Conservation (phyloP, 805 yeast genomes). For the Saturnispora diversa region DNA sequence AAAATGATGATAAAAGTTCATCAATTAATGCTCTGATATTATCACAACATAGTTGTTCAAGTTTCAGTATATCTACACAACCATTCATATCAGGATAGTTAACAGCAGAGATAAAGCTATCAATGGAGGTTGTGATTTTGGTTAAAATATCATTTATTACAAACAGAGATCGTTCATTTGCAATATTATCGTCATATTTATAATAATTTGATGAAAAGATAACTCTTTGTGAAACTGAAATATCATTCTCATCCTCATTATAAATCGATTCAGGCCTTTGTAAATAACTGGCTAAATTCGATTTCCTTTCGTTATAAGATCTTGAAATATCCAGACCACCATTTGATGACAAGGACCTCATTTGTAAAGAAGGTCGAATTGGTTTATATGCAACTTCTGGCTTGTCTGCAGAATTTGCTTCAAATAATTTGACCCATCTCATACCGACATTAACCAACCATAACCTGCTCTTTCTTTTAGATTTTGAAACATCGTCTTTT, state of each 20-base stretch:
- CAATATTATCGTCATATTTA: conserved; percentile 1
- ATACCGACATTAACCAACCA: conserved; percentile 24
- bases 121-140: conserved; percentile 2
- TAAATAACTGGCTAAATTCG: conserved; percentile 4
- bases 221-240: conserved; percentile 9
- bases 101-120: conserved; percentile 1
- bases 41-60: conserved; percentile 17
- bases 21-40: conserved; percentile 12
- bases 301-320: conserved; percentile 4
- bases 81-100: conserved; percentile 2
- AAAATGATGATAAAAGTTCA: not conserved
- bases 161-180: conserved; percentile 2
- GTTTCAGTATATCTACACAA: conserved; percentile 11
- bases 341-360: conserved; percentile 9
- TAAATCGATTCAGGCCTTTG: not conserved
- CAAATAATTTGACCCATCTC: conserved; percentile 22
- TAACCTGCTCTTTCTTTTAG: conserved; percentile 8
- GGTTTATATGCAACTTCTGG: not conserved
- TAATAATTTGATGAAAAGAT: conserved; percentile 8
- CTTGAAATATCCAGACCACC: conserved; percentile 2
- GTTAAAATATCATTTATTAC: conserved; percentile 3
- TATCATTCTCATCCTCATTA: not conserved
- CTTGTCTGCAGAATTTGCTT: conserved; percentile 10
- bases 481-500: conserved; percentile 37
- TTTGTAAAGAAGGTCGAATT: conserved; percentile 3